Conservation (phyloP, 139 green algal species). For the Haematococcus lacustris region DNA sequence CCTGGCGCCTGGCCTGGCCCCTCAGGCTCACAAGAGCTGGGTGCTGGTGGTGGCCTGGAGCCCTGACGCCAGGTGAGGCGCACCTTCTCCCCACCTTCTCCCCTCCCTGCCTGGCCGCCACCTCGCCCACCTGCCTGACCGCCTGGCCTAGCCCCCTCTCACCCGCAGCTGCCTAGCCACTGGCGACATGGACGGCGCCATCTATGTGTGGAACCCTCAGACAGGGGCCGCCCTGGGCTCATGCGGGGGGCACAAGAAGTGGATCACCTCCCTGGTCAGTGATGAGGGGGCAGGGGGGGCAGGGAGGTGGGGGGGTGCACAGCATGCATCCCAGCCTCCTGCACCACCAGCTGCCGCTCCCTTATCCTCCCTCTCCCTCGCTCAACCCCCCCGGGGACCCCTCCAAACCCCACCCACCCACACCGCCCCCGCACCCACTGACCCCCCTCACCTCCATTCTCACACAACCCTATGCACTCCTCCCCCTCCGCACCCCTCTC, state of each 20-base stretch:
- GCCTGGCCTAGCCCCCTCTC: neutral
- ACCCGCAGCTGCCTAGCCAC: constrained; percentile 48
- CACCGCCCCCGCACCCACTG: no score
- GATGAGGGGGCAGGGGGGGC: neutral
- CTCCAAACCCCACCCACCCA: no score
- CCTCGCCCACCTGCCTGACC: no score
- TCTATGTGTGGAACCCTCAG: constrained; percentile 83
- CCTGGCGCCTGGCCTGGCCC: neutral
- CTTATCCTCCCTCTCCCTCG: no score
- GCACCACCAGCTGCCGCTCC: no score
- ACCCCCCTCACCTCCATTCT: no score
- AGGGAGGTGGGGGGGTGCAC: neutral
- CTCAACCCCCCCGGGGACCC: no score
- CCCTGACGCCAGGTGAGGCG: constrained; percentile 61
- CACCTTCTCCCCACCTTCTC: no score
- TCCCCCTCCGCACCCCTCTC: no score
- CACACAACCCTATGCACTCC: no score
- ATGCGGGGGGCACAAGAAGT: constrained; percentile 90
- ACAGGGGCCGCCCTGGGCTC: constrained; percentile 45
- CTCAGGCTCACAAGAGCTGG: constrained; percentile 83
- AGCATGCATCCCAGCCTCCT: no score
- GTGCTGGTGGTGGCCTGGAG: constrained; percentile 90
- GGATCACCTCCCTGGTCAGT: constrained; percentile 72
- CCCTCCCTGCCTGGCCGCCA: no score
- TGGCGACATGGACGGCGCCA: constrained; percentile 76